Conservation (phyloP, 164 flowering plant genomes). For the Litsea cubeba region DNA sequence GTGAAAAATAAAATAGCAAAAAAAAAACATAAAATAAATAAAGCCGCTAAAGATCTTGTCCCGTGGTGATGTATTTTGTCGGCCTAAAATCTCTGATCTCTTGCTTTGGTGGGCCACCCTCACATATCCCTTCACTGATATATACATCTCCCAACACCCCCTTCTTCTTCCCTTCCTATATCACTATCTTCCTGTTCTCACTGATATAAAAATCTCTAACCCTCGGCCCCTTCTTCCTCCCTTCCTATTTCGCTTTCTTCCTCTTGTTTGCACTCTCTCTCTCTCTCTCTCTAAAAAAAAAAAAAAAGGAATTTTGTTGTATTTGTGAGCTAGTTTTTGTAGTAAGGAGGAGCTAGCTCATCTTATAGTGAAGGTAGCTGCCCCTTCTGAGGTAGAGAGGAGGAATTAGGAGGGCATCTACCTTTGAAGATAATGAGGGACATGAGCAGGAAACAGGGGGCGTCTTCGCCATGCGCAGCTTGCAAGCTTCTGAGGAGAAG, state of each 20-base stretch:
- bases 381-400: neutral
- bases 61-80: slow-evolving; percentile 8
- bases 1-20: neutral
- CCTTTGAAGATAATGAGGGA: slow-evolving; percentile 29
- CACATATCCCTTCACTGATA: slow-evolving; percentile 1
- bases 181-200: neutral
- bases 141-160: slow-evolving; percentile 2
- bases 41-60: slow-evolving; percentile 8
- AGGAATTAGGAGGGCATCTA: too few relatives aligned
- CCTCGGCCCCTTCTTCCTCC: neutral
- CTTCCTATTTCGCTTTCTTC: neutral
- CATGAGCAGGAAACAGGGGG: slow-evolving; percentile 43
- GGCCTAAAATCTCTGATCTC: slow-evolving; percentile 16
- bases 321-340: too few relatives aligned
- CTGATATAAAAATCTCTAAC: slow-evolving; percentile 6
- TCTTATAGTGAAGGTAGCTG: neutral
- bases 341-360: too few relatives aligned
- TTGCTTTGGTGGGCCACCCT: slow-evolving; percentile 12
- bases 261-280: neutral
- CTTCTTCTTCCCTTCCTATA: neutral
- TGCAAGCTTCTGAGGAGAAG: slow-evolving; percentile 79
- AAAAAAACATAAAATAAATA: slow-evolving; percentile 2
- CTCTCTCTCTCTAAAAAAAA: too few relatives aligned
- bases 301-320: too few relatives aligned
- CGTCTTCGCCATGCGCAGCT: slow-evolving; percentile 79